Evolutionary conservation across 179 eudicot species (phyloP).

Genomic region (Gypsophila paniculata): DNA sequence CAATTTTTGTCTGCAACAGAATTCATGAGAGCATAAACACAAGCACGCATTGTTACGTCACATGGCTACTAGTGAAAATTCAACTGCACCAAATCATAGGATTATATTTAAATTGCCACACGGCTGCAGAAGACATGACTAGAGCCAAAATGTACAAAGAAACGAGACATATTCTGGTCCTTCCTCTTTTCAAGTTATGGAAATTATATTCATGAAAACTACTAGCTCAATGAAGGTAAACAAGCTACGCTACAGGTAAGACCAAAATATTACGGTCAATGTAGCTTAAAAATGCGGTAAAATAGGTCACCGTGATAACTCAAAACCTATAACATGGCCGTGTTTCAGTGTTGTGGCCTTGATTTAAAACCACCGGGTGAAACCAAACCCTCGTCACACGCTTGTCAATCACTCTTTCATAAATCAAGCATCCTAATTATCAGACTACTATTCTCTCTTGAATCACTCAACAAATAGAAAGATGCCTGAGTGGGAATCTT

Average conservation of each 20-base stretch:
- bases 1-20: slow-evolving; percentile 65
- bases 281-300: no score
- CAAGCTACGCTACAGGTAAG: not conserved
- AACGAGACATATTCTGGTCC: not conserved
- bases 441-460: not conserved
- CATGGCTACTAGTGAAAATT: not conserved
- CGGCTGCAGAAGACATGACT: not conserved
- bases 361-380: no score
- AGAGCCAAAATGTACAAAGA: not conserved
- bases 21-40: not conserved
- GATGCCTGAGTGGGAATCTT: not conserved
- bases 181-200: not conserved
- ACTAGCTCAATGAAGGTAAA: not conserved
- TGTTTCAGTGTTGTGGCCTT: no score
- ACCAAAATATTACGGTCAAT: not conserved
- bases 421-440: not conserved
- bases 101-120: not conserved
- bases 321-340: no score
- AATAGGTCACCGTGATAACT: no score
- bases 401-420: not conserved
- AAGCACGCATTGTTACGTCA: no score
- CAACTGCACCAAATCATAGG: not conserved
- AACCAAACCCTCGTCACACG: not conserved
- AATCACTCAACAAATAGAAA: not conserved
- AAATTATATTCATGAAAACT: not conserved